These are phyloP conservation scores for Davidsoniella eucalypti DNA, from an alignment of 2,329 filamentous ascomycete species.

Conservation along the genomic window DNA sequence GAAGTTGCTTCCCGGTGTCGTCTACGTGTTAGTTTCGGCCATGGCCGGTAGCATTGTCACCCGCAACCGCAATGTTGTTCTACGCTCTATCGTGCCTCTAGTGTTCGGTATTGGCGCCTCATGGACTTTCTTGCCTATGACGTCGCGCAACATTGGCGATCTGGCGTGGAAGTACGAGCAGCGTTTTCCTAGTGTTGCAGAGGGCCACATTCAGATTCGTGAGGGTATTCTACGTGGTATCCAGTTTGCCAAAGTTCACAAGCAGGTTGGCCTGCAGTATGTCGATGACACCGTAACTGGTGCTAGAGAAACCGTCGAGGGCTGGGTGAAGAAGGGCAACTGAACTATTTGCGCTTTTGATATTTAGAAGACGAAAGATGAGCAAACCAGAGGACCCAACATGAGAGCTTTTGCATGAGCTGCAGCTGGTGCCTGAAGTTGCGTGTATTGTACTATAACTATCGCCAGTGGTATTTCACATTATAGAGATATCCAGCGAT, in stretches of 20 bases:
- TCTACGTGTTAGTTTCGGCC: constrained; percentile 84
- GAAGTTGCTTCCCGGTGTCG: constrained; percentile 69
- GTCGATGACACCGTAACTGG: constrained; percentile 68
- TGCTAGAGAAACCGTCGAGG: constrained; percentile 62
- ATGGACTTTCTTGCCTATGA: constrained; percentile 73
- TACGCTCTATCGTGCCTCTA: constrained; percentile 61
- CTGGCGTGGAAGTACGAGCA: constrained; percentile 88
- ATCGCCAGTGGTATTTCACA: constrained; percentile 8
- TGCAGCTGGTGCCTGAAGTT: neutral
- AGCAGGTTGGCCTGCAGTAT: constrained; percentile 50
- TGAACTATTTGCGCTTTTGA: constrained; percentile 24
- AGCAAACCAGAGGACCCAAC: neutral
- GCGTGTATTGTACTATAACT: constrained; percentile 12
- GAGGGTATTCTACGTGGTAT: constrained; percentile 53
- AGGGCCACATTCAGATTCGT: constrained; percentile 59
- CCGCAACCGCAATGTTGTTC: constrained; percentile 69
- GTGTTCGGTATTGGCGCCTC: constrained; percentile 69
- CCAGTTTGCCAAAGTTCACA: constrained; percentile 59
- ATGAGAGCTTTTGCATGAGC: neutral
- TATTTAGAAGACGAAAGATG: constrained; percentile 1
- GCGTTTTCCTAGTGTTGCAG: constrained; percentile 64
- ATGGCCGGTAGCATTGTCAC: constrained; percentile 91
- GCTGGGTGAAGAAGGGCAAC: constrained; percentile 83
- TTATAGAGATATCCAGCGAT: constrained; percentile 9
- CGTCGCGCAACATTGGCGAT: constrained; percentile 75